Evolutionary conservation across 306 rosid genomes (phyloP).

Genomic region (Sindora glabra): DNA sequence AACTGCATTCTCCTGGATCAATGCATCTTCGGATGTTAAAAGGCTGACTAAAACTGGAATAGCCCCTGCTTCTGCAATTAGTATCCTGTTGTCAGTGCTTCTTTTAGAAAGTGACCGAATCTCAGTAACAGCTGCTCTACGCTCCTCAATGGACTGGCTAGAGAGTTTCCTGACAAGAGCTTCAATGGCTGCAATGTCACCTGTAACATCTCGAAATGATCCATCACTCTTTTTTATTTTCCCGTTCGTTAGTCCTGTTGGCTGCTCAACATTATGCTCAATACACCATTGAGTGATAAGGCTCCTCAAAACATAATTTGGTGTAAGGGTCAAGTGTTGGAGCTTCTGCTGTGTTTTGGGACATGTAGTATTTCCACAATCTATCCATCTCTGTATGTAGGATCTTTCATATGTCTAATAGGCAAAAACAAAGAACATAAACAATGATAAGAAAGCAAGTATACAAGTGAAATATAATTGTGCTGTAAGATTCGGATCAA

Average conservation of each 20-base stretch:
- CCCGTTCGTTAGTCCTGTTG: constrained; percentile 75
- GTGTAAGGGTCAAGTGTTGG: constrained; percentile 69
- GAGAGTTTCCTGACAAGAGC: constrained; percentile 65
- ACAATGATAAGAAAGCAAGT: not conserved
- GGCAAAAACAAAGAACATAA: not conserved
- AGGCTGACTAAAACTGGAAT: constrained; percentile 78
- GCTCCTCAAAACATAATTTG: constrained; percentile 88
- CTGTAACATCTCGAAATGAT: constrained; percentile 75
- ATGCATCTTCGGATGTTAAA: constrained; percentile 61
- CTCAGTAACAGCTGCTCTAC: constrained; percentile 67
- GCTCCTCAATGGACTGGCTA: constrained; percentile 59
- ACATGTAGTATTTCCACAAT: constrained; percentile 78
- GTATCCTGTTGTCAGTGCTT: constrained; percentile 88
- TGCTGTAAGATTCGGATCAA: too few relatives aligned
- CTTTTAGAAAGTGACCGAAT: constrained; percentile 85
- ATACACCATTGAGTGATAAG: constrained; percentile 83
- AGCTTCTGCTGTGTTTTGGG: constrained; percentile 99
- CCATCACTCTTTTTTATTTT: constrained; percentile 84
- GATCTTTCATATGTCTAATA: constrained; percentile 91
- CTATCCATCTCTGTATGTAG: constrained; percentile 95
- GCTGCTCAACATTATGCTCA: constrained; percentile 74
- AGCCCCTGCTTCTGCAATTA: constrained; percentile 92
- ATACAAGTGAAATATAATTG: not conserved
- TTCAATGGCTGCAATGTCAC: constrained; percentile 71
- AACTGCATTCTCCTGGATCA: constrained; percentile 86